These are phyloP conservation scores for Mycena vitilis DNA, from an alignment of 768 basidiomycete species.

Conservation along the genomic window DNA sequence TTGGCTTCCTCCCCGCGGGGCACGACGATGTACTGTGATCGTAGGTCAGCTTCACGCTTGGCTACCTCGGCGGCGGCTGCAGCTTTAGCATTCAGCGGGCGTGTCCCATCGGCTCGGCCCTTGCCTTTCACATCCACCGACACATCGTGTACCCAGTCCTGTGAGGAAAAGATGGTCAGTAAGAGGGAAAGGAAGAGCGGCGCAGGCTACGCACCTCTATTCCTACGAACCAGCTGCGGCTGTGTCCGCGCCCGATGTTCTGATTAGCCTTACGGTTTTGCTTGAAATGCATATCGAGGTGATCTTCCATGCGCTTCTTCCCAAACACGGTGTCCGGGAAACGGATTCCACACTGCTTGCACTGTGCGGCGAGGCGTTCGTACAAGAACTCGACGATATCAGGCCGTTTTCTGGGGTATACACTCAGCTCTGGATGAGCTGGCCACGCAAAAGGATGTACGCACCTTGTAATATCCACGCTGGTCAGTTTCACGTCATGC, in stretches of 20 bases:
- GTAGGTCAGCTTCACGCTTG: conserved; percentile 80
- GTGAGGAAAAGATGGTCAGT: conserved; percentile 30
- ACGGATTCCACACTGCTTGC: conserved; percentile 93
- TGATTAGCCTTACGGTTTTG: conserved; percentile 89
- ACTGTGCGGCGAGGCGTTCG: conserved; percentile 80
- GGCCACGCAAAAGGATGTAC: conserved; percentile 1
- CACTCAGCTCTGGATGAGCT: conserved; percentile 17
- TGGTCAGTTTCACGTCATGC: conserved; percentile 71
- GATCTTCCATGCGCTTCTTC: conserved; percentile 83
- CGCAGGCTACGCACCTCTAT: conserved; percentile 70
- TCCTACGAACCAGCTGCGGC: conserved; percentile 89
- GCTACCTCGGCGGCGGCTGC: conserved; percentile 72
- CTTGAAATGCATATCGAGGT: conserved; percentile 96
- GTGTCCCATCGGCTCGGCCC: conserved; percentile 65
- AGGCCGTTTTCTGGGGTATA: conserved; percentile 62
- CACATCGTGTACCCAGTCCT: conserved; percentile 92
- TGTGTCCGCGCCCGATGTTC: conserved; percentile 85
- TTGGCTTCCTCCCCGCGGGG: conserved; percentile 92
- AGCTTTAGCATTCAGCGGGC: conserved; percentile 65
- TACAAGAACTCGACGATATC: conserved; percentile 77
- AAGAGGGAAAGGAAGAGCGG: conserved; percentile 8
- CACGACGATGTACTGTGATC: conserved; percentile 85
- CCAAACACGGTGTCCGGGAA: conserved; percentile 80
- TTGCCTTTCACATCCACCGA: conserved; percentile 75
- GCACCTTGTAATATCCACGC: conserved; percentile 79